A percentile compares a stretch with the other conserved stretches of the same genome.
Evolutionary conservation across 352 stramenopile species (phyloP).

Genomic region (Globisporangium abappressorium): DNA sequence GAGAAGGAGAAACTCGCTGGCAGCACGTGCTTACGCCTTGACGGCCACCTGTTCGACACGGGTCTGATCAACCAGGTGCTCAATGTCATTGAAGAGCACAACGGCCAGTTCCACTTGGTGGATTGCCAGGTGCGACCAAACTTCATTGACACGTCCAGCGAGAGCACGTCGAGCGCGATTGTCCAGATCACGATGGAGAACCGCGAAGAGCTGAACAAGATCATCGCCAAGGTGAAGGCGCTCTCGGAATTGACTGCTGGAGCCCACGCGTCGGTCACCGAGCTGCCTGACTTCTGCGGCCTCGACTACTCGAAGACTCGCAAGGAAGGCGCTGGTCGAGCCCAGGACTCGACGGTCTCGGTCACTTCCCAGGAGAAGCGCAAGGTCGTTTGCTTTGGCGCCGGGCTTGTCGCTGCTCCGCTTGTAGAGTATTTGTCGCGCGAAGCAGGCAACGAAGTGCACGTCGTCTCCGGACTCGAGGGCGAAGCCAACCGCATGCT

Average conservation of each 20-base stretch:
- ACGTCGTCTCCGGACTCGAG: conserved; percentile 72
- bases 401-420: conserved; percentile 79
- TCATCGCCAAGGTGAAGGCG: conserved; percentile 83
- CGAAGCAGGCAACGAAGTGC: conserved; percentile 63
- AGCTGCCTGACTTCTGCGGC: conserved; percentile 77
- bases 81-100: conserved; percentile 90
- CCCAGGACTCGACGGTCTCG: conserved; percentile 21
- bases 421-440: conserved; percentile 85
- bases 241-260: conserved; percentile 82
- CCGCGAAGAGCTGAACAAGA: conserved; percentile 71
- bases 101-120: conserved; percentile 88
- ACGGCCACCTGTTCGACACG: conserved; percentile 96
- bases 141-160: conserved; percentile 37
- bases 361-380: conserved; percentile 63
- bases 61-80: conserved; percentile 95
- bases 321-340: conserved; percentile 54
- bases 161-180: conserved; percentile 65
- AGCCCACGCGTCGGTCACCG: conserved; percentile 83
- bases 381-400: conserved; percentile 87
- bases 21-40: conserved; percentile 75
- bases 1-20: conserved; percentile 72
- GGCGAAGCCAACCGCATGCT: conserved; percentile 69
- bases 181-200: conserved; percentile 81
- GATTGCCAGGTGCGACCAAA: conserved; percentile 90
- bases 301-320: conserved; percentile 66